These are phyloP conservation scores for Pseudognaphalium luteoalbum DNA, from an alignment of 129 eudicot species.

Conservation along the genomic window DNA sequence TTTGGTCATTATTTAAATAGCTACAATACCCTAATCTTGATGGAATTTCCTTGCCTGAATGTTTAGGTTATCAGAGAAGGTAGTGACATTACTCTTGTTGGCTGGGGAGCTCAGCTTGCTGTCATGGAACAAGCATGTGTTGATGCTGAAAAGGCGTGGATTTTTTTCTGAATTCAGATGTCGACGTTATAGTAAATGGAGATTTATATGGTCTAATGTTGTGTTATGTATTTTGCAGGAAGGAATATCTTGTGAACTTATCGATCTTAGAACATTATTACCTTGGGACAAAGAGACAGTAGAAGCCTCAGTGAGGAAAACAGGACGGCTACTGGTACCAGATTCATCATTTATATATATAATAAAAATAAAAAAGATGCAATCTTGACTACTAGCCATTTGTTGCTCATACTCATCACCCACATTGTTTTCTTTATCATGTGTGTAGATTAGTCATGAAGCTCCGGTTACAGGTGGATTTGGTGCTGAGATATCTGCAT, in stretches of 20 bases:
- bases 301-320: conserved; percentile 87
- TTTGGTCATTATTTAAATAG: background rate
- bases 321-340: conserved; percentile 87
- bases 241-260: conserved; percentile 93
- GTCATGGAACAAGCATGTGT: conserved; percentile 87
- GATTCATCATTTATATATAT: background rate
- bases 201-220: background rate
- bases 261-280: conserved; percentile 81
- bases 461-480: conserved; percentile 98
- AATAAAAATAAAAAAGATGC: background rate
- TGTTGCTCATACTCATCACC: background rate
- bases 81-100: conserved; percentile 89
- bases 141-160: conserved; percentile 85
- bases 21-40: conserved; percentile 12
- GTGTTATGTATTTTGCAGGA: conserved; percentile 59
- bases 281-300: conserved; percentile 99
- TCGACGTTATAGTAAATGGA: background rate
- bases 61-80: conserved; percentile 85
- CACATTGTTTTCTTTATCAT: conserved; percentile 15
- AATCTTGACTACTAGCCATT: conserved; percentile 1
- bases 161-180: background rate
- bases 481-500: conserved; percentile 97
- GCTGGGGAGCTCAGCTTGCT: conserved; percentile 99
- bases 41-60: conserved; percentile 13
- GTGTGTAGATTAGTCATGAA: conserved; percentile 86